Conservation (phyloP, 306 rosid genomes). For the Crataegus laevigata region DNA sequence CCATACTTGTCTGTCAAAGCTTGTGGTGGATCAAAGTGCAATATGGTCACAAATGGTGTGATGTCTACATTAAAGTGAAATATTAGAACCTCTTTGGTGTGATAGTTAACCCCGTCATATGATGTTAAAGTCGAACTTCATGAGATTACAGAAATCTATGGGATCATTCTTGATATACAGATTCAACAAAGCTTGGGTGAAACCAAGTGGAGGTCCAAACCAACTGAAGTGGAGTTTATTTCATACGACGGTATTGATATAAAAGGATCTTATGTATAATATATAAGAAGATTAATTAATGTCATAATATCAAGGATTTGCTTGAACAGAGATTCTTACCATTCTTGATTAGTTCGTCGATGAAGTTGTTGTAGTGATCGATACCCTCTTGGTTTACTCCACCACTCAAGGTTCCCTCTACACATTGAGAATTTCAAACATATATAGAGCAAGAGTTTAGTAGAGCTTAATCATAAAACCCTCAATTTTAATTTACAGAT, state of each 20-base stretch:
- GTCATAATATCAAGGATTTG: background rate
- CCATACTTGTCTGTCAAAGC: background rate
- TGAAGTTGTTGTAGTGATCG: conserved; percentile 24
- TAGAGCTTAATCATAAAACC: background rate
- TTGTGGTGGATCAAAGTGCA: conserved; percentile 16
- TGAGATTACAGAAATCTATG: background rate
- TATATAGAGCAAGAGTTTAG: background rate
- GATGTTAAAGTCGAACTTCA: background rate
- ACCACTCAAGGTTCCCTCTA: conserved; percentile 28
- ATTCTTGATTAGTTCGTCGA: conserved; percentile 17
- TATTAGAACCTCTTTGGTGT: no score
- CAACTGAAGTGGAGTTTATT: no score
- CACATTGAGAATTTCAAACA: background rate
- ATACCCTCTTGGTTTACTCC: conserved; percentile 31
- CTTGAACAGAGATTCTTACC: background rate
- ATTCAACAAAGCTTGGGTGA: background rate
- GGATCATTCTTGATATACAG: no score
- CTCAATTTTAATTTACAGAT: background rate
- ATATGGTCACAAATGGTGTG: conserved; percentile 1
- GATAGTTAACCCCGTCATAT: background rate
- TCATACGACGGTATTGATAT: no score
- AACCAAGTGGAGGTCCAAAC: no score
- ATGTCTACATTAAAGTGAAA: background rate
- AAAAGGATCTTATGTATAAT: background rate
- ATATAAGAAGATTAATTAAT: no score